Evolutionary conservation across 1,139 yeast genomes (phyloP), one percentile per base, ranked within the genome.

Genomic region (Saccharomycopsis crataegensis): DNA sequence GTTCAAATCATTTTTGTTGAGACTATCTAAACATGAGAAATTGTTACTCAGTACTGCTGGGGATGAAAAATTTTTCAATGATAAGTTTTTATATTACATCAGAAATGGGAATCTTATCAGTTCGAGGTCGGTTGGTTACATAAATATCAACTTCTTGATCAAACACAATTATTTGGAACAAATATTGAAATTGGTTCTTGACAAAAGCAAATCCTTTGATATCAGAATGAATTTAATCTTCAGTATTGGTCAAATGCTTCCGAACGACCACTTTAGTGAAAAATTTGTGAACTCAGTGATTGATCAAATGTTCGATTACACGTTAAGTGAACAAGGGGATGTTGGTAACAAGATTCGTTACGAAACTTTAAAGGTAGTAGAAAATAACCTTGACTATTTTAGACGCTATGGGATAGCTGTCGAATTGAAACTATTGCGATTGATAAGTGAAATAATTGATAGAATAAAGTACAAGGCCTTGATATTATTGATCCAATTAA

Each of bases 331-430:
- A 51, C 86, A 81, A 64, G 93, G 93, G 16, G 93, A 85, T 66
- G 87, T 84, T 12, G 97, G 97, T 1, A 79, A 89, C 42, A 77
- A 82, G 64, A 77, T 89, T 1, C 72, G 97, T 51, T 61, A 65
- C 1, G 75, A 82, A 0, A 71, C 82, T 1, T 66, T 84, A 6
- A 58, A 64, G 8, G 63, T 79, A 4, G 63, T 83, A 8, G 55
- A 59, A 0, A 50, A 60, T 2, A 73, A 75, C 59, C 46, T 62
- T 4, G 57, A 51, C 7, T 38, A 22, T 32, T 47, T 50, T 31
- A 43, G 43, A 9, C 22, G n/a, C 8, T n/a, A 16, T 38, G 32
- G 2, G 43, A 48, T 46, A 9, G 45, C 53, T 12, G 56, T 70
- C 7, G 65, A 67, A 40, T 53, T 62, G 6, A 73, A 70, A 49